These are phyloP conservation scores for Lineolata rhizophorae DNA, from an alignment of 495 filamentous ascomycete genomes.

Conservation along the genomic window DNA sequence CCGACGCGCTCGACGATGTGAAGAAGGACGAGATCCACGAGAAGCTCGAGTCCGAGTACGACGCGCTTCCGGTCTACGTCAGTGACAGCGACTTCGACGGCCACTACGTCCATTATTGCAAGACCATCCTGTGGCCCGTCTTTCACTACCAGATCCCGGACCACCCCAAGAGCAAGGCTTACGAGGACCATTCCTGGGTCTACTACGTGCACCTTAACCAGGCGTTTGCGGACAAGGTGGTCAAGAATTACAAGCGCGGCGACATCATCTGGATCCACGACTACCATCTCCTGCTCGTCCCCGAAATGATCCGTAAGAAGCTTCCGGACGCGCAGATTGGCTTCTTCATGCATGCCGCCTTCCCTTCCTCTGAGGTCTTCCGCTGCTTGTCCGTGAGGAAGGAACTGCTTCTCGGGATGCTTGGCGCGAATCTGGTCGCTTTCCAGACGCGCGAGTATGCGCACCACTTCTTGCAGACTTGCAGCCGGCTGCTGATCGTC, in stretches of 20 bases:
- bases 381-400: constrained; percentile 68
- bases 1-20: constrained; percentile 48
- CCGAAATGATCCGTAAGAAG: constrained; percentile 67
- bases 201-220: constrained; percentile 82
- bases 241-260: constrained; percentile 74
- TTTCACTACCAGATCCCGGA: constrained; percentile 95
- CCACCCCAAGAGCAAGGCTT: constrained; percentile 92
- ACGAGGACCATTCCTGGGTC: constrained; percentile 86
- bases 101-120: constrained; percentile 85
- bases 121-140: constrained; percentile 33
- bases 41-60: constrained; percentile 51
- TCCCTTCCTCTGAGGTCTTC: constrained; percentile 89
- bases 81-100: constrained; percentile 78
- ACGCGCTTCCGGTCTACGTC: constrained; percentile 61
- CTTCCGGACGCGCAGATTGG: constrained; percentile 79
- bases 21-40: constrained; percentile 62
- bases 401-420: constrained; percentile 69
- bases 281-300: constrained; percentile 85
- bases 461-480: constrained; percentile 82
- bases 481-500: constrained; percentile 64
- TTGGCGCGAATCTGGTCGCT: constrained; percentile 73
- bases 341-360: constrained; percentile 85
- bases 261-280: constrained; percentile 90
- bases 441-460: constrained; percentile 89
- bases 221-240: constrained; percentile 70